Conservation (phyloP, 257 asterid genomes). For the Prunella vulgaris region DNA sequence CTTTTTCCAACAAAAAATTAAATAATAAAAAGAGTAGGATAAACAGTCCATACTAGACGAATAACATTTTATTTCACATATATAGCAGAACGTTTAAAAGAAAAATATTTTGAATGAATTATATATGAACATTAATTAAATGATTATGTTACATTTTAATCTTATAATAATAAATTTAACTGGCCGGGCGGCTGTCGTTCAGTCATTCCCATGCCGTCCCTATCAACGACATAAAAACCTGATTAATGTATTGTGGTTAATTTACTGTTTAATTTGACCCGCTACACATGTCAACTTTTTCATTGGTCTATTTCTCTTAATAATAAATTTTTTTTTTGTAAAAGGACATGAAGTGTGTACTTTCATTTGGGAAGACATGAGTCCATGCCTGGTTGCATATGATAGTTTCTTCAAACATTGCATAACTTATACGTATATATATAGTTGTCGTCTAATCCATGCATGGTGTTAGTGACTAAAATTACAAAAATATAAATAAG, state of each 20-base stretch:
- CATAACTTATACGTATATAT: too few relatives aligned
- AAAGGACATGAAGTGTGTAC: background rate
- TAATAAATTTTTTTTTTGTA: too few relatives aligned
- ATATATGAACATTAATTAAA: too few relatives aligned
- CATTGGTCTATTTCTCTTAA: background rate
- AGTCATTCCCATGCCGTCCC: conserved; percentile 1
- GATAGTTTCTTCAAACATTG: background rate
- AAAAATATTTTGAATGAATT: too few relatives aligned
- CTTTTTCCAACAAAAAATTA: too few relatives aligned
- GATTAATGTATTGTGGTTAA: background rate
- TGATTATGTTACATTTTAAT: background rate
- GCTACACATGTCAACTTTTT: background rate
- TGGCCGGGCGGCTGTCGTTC: background rate
- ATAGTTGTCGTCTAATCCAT: too few relatives aligned
- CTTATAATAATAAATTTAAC: background rate
- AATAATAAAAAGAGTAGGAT: too few relatives aligned
- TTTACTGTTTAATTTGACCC: background rate
- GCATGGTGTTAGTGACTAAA: too few relatives aligned
- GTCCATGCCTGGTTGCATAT: too few relatives aligned
- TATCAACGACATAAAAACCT: background rate
- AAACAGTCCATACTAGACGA: too few relatives aligned
- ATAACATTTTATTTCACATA: too few relatives aligned
- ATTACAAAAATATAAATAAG: too few relatives aligned
- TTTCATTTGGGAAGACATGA: background rate
- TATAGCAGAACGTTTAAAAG: background rate